Conservation (phyloP, 2,329 filamentous ascomycete species). For the Elsinoe batatas region DNA sequence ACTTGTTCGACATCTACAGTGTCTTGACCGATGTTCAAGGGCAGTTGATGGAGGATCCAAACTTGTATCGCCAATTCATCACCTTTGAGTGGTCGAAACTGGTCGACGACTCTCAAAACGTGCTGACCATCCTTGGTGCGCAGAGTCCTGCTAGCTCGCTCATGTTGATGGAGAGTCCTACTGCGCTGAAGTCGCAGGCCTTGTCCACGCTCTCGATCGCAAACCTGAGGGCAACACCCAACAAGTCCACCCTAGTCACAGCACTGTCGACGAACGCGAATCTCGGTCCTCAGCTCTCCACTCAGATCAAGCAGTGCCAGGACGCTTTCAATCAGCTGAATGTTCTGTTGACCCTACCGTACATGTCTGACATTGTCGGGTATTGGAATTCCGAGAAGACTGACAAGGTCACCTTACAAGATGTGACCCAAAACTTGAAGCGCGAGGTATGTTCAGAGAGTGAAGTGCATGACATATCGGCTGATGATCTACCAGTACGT, state of each 20-base stretch:
- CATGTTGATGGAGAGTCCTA: no score
- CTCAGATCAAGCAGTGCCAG: not conserved
- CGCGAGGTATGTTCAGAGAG: not conserved
- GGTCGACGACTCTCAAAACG: not conserved
- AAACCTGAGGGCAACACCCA: not conserved
- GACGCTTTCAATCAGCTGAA: not conserved
- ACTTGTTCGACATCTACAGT: no score
- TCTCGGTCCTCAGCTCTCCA: not conserved
- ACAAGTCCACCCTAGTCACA: not conserved
- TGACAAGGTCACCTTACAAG: not conserved
- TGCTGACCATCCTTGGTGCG: not conserved
- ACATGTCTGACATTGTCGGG: not conserved
- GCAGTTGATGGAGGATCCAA: not conserved
- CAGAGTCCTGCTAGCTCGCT: not conserved
- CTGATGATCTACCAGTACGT: not conserved
- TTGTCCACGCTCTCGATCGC: no score
- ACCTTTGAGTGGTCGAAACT: not conserved
- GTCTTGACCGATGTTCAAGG: not conserved
- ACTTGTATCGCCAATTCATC: not conserved
- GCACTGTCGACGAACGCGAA: not conserved
- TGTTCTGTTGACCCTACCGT: not conserved
- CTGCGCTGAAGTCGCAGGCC: no score
- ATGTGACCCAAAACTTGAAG: not conserved
- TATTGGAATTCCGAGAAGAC: not conserved
- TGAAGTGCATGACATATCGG: not conserved